Evolutionary conservation across 345 rosid species (phyloP), one percentile per base, ranked within the genome.

Genomic region (Eucalyptus viminalis): DNA sequence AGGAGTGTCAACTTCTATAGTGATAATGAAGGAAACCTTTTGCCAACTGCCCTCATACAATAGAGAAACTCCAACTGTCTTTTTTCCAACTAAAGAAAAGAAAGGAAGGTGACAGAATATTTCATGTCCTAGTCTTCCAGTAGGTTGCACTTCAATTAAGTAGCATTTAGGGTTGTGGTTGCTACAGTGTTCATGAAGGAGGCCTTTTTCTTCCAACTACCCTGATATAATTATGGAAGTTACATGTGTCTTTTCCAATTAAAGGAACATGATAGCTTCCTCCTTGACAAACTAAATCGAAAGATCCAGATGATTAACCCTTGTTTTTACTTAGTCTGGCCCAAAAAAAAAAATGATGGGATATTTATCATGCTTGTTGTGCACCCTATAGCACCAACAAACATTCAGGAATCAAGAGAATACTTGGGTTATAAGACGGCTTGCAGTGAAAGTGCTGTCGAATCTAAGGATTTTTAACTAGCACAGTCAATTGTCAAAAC

Each of bases 321-420:
- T 19, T 0, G 81, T 17, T 69, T 34, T 69, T 5, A 17, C 24
- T 0, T 17, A 2, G 44, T 34, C 7, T 3, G 7, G 2, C 14
- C 80, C 80, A 8, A 8, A 31, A 11, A 72, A 37, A 31, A 69
- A 17, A 15, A 3, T n/a, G 21, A 14, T 0, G 5, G 0, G 31
- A 72, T 72, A 17, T 34, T 37, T 19, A 5, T 19, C 81, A 17
- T 19, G 45, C 45, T 72, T 72, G 10, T 19, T 10, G 12, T 19
- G 81, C 14, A 37, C 45, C 81, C 45, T 34, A 72, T 37, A 19
- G 81, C 21, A 72, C 45, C 45, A 37, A 37, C 80, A 8, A 49
- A 56, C 51, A 25, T 58, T 56, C 50, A 15, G 13, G 80, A 89
- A 86, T 43, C 65, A 0, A 29, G 29, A 2, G 43, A 45, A 86